Conservation (phyloP, 2,329 filamentous ascomycete species). For the Monosporascus sp. region DNA sequence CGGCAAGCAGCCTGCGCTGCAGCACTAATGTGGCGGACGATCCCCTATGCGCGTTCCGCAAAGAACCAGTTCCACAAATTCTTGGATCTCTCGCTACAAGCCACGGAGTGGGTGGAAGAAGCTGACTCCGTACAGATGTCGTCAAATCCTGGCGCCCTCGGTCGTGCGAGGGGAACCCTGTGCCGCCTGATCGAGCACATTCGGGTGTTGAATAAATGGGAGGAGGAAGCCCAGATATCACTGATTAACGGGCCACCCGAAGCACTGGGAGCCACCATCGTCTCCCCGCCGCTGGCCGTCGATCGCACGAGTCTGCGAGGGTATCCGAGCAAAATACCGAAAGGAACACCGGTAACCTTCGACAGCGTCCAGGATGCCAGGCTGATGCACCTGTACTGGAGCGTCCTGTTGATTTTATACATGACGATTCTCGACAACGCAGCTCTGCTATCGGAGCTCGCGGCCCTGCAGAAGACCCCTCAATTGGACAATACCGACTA, state of each 20-base stretch:
- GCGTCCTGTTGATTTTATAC: slow-evolving; percentile 9
- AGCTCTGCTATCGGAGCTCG: slow-evolving; percentile 5
- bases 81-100: slow-evolving; percentile 11
- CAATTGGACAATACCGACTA: background rate
- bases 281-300: background rate
- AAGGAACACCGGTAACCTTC: slow-evolving; percentile 4
- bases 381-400: slow-evolving; percentile 14
- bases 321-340: slow-evolving; percentile 9
- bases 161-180: slow-evolving; percentile 2
- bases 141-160: background rate
- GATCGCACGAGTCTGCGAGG: slow-evolving; percentile 8
- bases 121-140: slow-evolving; percentile 6
- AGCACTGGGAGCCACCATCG: background rate
- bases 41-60: slow-evolving; percentile 7
- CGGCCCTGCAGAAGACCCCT: background rate
- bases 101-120: slow-evolving; percentile 9
- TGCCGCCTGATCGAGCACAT: slow-evolving; percentile 5
- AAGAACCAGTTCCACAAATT: slow-evolving; percentile 14
- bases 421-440: slow-evolving; percentile 14
- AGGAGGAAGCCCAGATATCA: background rate
- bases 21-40: slow-evolving; percentile 9
- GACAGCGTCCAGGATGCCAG: slow-evolving; percentile 12
- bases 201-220: slow-evolving; percentile 6
- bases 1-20: slow-evolving; percentile 11
- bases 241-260: background rate